phyloP scores from a whole-genome alignment of 2,329 filamentous ascomycete genomes.

The Gaeumannomyces sp. region DNA sequence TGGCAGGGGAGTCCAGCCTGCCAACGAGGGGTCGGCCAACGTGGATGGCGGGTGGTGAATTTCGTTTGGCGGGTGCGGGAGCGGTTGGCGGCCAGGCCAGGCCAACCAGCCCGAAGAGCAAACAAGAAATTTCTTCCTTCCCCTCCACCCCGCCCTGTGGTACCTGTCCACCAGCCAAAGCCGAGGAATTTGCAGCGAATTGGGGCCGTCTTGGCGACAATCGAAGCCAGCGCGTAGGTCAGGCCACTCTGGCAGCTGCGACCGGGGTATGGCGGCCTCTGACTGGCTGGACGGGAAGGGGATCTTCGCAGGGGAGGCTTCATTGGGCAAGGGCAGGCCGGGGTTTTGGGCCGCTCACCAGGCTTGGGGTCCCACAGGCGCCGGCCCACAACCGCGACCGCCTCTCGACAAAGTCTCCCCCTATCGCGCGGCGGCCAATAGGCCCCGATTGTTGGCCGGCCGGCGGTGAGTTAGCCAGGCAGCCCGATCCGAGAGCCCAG shows the following conservation, averaged over 20 bases:
- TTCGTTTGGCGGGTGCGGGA: not conserved
- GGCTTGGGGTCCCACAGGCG: not conserved
- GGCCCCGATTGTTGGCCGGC: too few relatives aligned
- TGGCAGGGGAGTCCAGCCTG: not conserved
- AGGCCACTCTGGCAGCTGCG: conserved; percentile 5
- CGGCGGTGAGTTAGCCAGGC: too few relatives aligned
- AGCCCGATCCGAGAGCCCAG: not conserved
- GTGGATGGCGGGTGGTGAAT: not conserved
- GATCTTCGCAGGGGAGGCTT: not conserved
- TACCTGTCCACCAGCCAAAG: too few relatives aligned
- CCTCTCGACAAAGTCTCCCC: too few relatives aligned
- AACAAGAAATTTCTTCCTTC: not conserved
- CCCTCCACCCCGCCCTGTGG: not conserved
- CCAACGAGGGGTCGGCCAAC: not conserved
- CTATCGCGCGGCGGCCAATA: too few relatives aligned
- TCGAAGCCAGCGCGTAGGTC: conserved; percentile 7
- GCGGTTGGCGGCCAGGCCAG: not conserved
- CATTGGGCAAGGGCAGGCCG: not conserved
- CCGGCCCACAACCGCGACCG: not conserved
- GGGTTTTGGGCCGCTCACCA: not conserved
- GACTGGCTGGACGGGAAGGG: conserved; percentile 3
- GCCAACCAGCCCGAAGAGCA: not conserved
- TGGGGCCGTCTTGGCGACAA: not conserved
- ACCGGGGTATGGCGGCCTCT: conserved; percentile 1
- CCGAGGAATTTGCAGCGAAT: too few relatives aligned